Evolutionary conservation across 805 yeast genomes (phyloP).

Genomic region (Zygoascus flipseniorum): DNA sequence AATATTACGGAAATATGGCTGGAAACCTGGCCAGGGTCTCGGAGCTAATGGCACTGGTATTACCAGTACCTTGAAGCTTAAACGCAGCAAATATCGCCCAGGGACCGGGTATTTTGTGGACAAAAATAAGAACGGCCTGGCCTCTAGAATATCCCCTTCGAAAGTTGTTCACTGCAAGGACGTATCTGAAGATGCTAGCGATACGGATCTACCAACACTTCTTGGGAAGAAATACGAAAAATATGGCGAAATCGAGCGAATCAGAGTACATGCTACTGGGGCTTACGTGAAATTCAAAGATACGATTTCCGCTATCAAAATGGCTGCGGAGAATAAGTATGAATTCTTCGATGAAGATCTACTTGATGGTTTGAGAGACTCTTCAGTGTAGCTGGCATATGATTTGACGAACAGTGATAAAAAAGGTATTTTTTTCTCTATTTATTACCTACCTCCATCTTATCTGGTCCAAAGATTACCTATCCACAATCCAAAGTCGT

Average conservation of each 20-base stretch:
- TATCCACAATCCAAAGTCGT: slow-evolving; percentile 21
- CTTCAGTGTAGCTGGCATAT: neutral
- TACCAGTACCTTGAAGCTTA: slow-evolving; percentile 6
- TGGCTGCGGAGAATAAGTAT: neutral
- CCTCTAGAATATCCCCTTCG: neutral
- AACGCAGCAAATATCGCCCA: slow-evolving; percentile 5
- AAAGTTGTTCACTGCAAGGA: neutral
- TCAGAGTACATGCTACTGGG: neutral
- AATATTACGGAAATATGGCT: slow-evolving; percentile 12
- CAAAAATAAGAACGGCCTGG: slow-evolving; percentile 1
- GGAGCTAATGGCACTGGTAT: slow-evolving; percentile 10
- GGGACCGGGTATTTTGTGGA: slow-evolving; percentile 12
- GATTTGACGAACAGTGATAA: no score
- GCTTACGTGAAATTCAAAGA: slow-evolving; percentile 1
- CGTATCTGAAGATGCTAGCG: neutral
- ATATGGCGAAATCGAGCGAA: slow-evolving; percentile 1
- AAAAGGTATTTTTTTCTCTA: no score
- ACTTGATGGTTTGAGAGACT: no score
- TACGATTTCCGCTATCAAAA: neutral
- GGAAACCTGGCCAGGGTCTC: slow-evolving; percentile 17
- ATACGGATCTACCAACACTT: neutral
- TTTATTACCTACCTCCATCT: neutral
- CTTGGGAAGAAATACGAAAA: slow-evolving; percentile 2
- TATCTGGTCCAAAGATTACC: neutral
- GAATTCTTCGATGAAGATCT: neutral